Evolutionary conservation across 2,329 filamentous ascomycete species (phyloP), one percentile per base, ranked within the genome.

Genomic region (Aphanocladium album): DNA sequence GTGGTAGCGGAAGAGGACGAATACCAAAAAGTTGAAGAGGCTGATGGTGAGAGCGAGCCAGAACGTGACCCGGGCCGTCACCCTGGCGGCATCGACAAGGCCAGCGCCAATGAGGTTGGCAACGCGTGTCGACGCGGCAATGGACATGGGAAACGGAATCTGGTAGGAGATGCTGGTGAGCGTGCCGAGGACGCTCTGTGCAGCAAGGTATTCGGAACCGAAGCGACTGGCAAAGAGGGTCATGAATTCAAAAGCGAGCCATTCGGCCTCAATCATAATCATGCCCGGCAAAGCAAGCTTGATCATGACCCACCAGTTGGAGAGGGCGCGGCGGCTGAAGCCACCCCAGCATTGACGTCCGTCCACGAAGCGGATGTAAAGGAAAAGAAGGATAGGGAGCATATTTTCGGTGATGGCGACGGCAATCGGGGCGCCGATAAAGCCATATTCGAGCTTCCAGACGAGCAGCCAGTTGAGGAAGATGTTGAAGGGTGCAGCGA

Each of bases 231-330:
- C 85, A 9, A 87, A 86, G n/a, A 97, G 80, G 0, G 92, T 96
- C 64, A 96, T 79, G 53, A 96, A 86, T 73, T 98, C 93, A 72
- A 98, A 98, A 7, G 93, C 92, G 12, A 97, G 82, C 76, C 90
- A 96, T 72, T 98, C 93, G 5, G 93, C 92, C 72, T 96, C 87
- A 2, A 98, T 89, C 93, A 97, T 97, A 65, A 96, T 79, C 72
- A 98, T 86, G 1, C 93, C 93, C 0, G 93, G 93, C 14, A 97
- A 78, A 0, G 93, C 91, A 41, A 98, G 87, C 52, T 86, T 85
- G 67, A 98, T 84, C 93, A 96, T 96, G 9, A 73, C 68, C 68
- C 93, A 62, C 90, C 90, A 95, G 70, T 93, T 93, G 54, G 79
- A 77, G 55, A 92, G 79, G 8, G 89, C 89, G 35, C 84, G 83